A percentile compares a stretch with the other conserved stretches of the same genome.
Evolutionary conservation across 176 grass and related monocot genomes (phyloP).

Genomic region (Elymus sibiricus): DNA sequence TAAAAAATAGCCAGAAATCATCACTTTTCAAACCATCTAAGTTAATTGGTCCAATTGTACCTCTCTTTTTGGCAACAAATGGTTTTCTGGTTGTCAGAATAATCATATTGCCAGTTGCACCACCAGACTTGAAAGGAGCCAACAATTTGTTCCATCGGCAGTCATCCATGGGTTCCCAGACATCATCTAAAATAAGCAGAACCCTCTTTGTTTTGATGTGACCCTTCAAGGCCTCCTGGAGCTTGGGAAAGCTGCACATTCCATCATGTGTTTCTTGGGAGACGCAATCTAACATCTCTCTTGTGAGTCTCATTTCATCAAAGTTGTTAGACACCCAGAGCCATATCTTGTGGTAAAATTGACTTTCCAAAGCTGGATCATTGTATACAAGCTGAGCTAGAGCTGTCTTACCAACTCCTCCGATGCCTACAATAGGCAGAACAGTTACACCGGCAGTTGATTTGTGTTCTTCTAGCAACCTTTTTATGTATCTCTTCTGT

Average conservation of each 20-base stretch:
- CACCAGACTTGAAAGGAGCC: background rate
- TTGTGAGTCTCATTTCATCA: background rate
- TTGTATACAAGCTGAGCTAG: conserved; percentile 1
- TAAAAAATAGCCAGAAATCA: background rate
- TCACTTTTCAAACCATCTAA: background rate
- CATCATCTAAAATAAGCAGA: conserved; percentile 32
- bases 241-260: background rate
- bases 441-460: background rate
- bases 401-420: conserved; percentile 15
- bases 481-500: conserved; percentile 1
- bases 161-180: background rate
- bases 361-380: background rate
- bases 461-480: background rate
- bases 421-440: conserved; percentile 15
- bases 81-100: conserved; percentile 5
- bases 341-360: conserved; percentile 13
- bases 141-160: background rate
- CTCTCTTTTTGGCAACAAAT: background rate
- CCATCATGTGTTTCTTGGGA: background rate
- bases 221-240: background rate
- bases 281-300: background rate
- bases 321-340: background rate
- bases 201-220: background rate
- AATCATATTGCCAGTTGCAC: background rate
- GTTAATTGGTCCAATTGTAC: background rate